phyloP scores from a whole-genome alignment of 305 asterid species.

The Fraxinus platypoda region DNA sequence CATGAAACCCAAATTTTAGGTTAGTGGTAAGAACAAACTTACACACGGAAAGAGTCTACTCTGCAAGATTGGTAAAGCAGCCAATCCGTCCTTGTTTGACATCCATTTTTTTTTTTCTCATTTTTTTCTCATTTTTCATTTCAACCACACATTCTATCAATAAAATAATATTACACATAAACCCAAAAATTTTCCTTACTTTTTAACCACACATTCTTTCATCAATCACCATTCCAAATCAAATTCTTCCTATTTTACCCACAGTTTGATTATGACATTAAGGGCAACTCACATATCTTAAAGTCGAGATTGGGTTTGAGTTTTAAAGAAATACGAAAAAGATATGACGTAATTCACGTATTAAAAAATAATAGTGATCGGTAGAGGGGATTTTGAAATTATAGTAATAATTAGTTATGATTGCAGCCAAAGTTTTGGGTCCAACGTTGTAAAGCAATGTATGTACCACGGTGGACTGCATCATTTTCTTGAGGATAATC shows the following conservation, averaged over 20 bases:
- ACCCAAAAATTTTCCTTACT: too few species aligned
- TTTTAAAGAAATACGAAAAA: neutral
- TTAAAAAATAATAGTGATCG: neutral
- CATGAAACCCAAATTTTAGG: neutral
- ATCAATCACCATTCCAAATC: too few species aligned
- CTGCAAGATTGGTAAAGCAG: too few species aligned
- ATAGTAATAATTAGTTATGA: neutral
- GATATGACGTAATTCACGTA: neutral
- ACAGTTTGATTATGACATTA: too few species aligned
- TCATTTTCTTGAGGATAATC: conserved; percentile 34
- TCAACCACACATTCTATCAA: too few species aligned
- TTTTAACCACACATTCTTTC: too few species aligned
- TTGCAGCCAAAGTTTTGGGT: neutral
- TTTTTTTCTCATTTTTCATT: too few species aligned
- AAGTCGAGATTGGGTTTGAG: neutral
- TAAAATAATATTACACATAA: too few species aligned
- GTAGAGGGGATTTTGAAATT: neutral
- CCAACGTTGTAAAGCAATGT: conserved; percentile 24
- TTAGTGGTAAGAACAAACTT: neutral
- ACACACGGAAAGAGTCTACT: neutral
- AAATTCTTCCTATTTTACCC: too few species aligned
- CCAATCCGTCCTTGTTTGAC: too few species aligned
- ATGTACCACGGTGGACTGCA: conserved; percentile 28
- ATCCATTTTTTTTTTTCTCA: too few species aligned
- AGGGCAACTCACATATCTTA: neutral